Conservation (phyloP, 495 filamentous ascomycete species). For the Podospora anserina region DNA sequence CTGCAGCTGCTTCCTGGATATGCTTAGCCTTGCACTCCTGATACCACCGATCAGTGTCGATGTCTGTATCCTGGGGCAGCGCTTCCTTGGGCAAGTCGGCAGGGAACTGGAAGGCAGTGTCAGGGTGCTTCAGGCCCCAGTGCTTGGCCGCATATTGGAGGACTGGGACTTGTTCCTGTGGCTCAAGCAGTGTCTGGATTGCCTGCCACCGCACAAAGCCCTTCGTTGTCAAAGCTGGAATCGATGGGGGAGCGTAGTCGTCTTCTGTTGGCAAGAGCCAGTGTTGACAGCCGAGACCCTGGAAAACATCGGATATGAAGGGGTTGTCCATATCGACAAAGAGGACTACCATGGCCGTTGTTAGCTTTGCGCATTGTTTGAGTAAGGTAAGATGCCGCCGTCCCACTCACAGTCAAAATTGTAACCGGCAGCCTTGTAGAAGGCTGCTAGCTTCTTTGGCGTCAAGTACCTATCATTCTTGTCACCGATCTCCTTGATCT, state of each 20-base stretch:
- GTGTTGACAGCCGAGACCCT: conserved; percentile 84
- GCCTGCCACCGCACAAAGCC: conserved; percentile 95
- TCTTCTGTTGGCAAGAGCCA: conserved; percentile 62
- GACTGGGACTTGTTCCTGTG: conserved; percentile 81
- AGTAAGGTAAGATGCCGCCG: background rate
- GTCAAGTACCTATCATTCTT: conserved; percentile 63
- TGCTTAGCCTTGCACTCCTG: conserved; percentile 59
- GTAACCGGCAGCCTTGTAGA: conserved; percentile 85
- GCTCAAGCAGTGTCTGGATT: conserved; percentile 83
- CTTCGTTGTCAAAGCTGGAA: conserved; percentile 75
- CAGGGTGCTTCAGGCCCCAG: conserved; percentile 71
- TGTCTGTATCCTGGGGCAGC: conserved; percentile 72
- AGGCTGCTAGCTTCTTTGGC: conserved; percentile 78
- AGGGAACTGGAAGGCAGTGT: conserved; percentile 69
- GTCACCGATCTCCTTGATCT: conserved; percentile 64
- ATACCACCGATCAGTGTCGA: conserved; percentile 81
- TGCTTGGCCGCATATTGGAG: conserved; percentile 74
- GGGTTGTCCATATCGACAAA: conserved; percentile 74
- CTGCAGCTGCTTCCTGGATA: conserved; percentile 9
- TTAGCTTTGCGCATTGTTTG: background rate
- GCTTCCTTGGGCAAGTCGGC: conserved; percentile 68
- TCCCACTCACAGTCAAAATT: conserved; percentile 68
- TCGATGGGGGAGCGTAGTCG: conserved; percentile 67
- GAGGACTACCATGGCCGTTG: conserved; percentile 33
- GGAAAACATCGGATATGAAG: conserved; percentile 86